phyloP scores from a whole-genome alignment of 2,329 filamentous ascomycete species.

The Cladosporium cucumerinum region DNA sequence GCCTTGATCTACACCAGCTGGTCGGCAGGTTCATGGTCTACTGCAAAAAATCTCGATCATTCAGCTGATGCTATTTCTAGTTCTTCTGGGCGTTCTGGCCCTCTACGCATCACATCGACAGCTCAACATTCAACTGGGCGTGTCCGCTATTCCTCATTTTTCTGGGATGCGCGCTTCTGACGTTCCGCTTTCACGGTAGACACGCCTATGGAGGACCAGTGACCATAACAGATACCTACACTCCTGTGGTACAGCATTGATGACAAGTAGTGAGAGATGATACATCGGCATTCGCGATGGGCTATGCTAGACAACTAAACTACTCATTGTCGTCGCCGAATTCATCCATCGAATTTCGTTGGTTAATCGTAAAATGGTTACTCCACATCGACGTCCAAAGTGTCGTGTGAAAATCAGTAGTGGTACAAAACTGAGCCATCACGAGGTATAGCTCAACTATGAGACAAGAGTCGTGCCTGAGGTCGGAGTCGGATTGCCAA shows the following conservation, averaged over 20 bases:
- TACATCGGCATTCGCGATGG: neutral
- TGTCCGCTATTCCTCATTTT: slow-evolving; percentile 3
- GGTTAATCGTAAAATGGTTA: neutral
- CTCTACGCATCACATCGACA: slow-evolving; percentile 3
- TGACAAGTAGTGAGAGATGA: neutral
- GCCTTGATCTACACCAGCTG: slow-evolving; percentile 26
- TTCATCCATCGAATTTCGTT: neutral
- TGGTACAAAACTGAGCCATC: neutral
- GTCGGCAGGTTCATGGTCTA: slow-evolving; percentile 3
- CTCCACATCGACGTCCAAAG: neutral
- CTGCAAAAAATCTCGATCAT: neutral
- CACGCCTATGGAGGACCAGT: slow-evolving; percentile 6
- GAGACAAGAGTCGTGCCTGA: neutral
- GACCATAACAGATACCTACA: neutral
- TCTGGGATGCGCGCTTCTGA: slow-evolving; percentile 1
- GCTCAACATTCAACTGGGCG: slow-evolving; percentile 12
- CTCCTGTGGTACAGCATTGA: neutral
- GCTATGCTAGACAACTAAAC: neutral
- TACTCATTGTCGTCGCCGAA: neutral
- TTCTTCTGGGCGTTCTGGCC: slow-evolving; percentile 17
- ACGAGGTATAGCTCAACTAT: neutral
- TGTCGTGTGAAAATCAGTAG: neutral
- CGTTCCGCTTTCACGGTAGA: neutral
- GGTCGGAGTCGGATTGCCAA: neutral
- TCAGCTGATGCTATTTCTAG: neutral